Base-by-base conservation (phyloP, 139 green algal species). In the Eudorina sp. region DNA sequence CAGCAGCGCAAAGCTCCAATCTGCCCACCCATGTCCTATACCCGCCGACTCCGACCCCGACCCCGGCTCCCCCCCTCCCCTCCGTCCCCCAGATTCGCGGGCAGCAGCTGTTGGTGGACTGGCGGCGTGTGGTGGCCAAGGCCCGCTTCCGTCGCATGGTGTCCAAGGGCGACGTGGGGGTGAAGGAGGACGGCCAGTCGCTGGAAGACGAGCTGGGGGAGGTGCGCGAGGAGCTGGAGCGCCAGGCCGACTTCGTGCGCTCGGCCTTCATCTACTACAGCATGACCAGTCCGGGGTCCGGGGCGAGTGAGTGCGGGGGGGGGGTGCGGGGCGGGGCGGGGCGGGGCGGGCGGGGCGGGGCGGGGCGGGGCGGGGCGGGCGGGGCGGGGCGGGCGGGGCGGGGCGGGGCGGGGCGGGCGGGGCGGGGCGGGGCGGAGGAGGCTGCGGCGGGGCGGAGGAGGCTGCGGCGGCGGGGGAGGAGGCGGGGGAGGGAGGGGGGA, bases 261-360 rank as follows among this genome's bases (percentile, higher is more conserved):
- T 43, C 73, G 23, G 84, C 83, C 21, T 94, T 94, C 76, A 85
- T 70, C 19, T 94, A 90, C 81, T 94, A 94, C 86, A 48, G 36
- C 11, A 89, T 74, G 72, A 46, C 69, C 23, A 48, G 31, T 19
- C 29, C 48, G 7, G 70, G 18, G 38, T 18, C 70, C 21, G 36
- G 68, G 2, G 68, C 68, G 7, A 78, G 90, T 92, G 72, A 89
- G 88, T 85, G 64, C 23, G 38, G 51, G 19, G n/a, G 51, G 34
- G 29, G 51, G 75, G 46, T 27, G 74, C 14, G 29, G 41, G 40
- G 6, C 6, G 40, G 43, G 72, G 64, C n/a, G n/a, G n/a, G n/a
- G n/a, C n/a, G n/a, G n/a, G n/a, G n/a, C n/a, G n/a, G n/a, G n/a
- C n/a, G n/a, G n/a, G n/a, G n/a, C n/a, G n/a, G n/a, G n/a, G n/a